A percentile compares a stretch with the other conserved stretches of the same genome.
Conservation (phyloP, 2,329 filamentous ascomycete genomes). For the Tricladium varicosporioides region DNA sequence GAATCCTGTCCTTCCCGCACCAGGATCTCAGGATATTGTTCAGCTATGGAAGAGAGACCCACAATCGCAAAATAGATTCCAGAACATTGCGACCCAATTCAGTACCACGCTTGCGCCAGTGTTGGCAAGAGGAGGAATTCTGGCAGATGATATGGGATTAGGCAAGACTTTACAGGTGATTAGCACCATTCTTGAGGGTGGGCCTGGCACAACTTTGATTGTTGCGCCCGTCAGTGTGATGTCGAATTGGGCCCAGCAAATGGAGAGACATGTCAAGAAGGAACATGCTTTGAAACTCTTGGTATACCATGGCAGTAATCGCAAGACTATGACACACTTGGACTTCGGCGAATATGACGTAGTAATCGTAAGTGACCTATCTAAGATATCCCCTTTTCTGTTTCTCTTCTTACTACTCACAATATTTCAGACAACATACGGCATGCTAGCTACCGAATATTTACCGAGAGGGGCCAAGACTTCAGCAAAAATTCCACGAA, state of each 20-base stretch:
- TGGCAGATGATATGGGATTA: constrained; percentile 93
- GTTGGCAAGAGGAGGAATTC: constrained; percentile 76
- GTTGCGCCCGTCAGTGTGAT: constrained; percentile 81
- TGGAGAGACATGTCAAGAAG: constrained; percentile 65
- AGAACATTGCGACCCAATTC: constrained; percentile 72
- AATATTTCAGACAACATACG: constrained; percentile 64
- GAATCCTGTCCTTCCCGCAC: constrained; percentile 60
- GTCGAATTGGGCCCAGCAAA: constrained; percentile 86
- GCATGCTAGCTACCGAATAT: constrained; percentile 68
- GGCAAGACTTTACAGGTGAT: constrained; percentile 89
- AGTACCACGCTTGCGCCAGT: constrained; percentile 54
- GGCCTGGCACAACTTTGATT: constrained; percentile 68
- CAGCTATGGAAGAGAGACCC: constrained; percentile 71
- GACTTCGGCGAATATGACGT: constrained; percentile 69
- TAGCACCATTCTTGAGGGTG: constrained; percentile 64
- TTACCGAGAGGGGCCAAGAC: constrained; percentile 45
- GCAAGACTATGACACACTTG: constrained; percentile 50
- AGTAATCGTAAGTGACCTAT: constrained; percentile 51
- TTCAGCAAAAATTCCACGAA: constrained; percentile 39
- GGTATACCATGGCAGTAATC: constrained; percentile 68
- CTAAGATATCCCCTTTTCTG: no score
- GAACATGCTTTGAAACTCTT: constrained; percentile 64
- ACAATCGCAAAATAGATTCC: constrained; percentile 46
- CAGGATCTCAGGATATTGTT: constrained; percentile 58
- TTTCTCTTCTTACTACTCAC: no score